Evolutionary conservation across 306 rosid genomes (phyloP).

Genomic region (Leucaena leucocephala): DNA sequence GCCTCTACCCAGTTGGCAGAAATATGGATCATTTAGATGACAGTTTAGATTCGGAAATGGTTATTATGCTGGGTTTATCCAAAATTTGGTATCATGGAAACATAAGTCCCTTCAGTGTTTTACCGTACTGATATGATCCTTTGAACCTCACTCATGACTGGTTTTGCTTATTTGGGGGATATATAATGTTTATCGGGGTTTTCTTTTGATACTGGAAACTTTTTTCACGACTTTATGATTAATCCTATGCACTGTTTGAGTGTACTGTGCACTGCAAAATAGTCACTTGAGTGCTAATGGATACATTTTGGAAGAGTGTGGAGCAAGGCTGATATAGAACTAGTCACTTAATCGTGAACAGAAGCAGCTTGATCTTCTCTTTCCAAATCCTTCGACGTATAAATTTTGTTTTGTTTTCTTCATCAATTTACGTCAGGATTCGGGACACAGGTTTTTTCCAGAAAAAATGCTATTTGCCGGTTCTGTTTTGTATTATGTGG

Average conservation of each 20-base stretch:
- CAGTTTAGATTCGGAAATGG: neutral
- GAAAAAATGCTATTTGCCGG: neutral
- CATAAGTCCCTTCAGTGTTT: neutral
- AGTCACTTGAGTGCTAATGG: neutral
- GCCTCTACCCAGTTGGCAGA: neutral
- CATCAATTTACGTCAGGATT: neutral
- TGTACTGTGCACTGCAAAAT: neutral
- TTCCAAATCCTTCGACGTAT: neutral
- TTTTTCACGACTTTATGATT: neutral
- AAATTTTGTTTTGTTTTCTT: neutral
- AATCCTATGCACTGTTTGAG: neutral
- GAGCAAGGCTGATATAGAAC: slow-evolving; percentile 5
- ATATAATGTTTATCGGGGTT: slow-evolving; percentile 19
- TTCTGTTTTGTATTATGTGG: slow-evolving; percentile 6
- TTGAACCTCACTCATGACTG: slow-evolving; percentile 7
- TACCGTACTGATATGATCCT: slow-evolving; percentile 23
- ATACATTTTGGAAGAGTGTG: neutral
- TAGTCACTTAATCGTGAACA: neutral
- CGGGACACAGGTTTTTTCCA: neutral
- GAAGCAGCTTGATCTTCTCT: neutral
- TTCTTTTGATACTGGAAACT: neutral
- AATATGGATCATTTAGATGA: too few relatives aligned
- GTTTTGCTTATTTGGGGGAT: slow-evolving; percentile 19
- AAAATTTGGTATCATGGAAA: neutral
- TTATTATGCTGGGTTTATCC: neutral